phyloP scores from a whole-genome alignment of 352 stramenopile genomes.

The Pythium aristosporum region DNA sequence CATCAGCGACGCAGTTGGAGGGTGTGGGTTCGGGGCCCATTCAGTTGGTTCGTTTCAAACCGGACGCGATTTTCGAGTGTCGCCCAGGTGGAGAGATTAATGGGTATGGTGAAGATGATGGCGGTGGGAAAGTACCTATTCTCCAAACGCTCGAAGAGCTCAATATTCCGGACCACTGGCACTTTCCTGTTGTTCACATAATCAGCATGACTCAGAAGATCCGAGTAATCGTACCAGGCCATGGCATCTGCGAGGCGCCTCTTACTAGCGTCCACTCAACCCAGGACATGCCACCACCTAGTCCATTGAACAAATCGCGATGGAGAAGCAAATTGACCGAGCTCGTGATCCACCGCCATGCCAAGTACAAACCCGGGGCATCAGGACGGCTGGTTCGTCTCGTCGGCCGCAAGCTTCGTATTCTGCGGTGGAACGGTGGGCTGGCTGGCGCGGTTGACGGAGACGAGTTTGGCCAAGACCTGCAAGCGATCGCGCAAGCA shows the following conservation, averaged over 20 bases:
- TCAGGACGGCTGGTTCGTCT: slow-evolving; percentile 1
- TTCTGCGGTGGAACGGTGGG: slow-evolving; percentile 3
- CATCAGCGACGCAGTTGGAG: neutral
- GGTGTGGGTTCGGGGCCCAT: neutral
- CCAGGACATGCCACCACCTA: neutral
- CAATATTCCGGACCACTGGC: neutral
- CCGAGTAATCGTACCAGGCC: neutral
- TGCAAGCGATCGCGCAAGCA: neutral
- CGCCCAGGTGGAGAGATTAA: neutral
- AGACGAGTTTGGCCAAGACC: neutral
- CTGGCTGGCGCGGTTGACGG: neutral
- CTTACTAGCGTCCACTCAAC: neutral
- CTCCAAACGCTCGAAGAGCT: neutral
- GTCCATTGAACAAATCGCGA: neutral
- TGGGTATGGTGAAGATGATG: neutral
- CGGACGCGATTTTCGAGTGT: neutral
- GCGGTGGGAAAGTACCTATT: neutral
- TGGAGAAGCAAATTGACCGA: neutral
- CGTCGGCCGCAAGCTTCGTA: neutral
- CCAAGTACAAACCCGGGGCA: neutral
- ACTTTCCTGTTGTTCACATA: neutral
- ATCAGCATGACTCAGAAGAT: neutral
- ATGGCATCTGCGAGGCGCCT: neutral
- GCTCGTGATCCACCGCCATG: slow-evolving; percentile 8
- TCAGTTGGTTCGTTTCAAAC: neutral